These are phyloP conservation scores for Pyropia haitanensis DNA, from an alignment of 23 red algal species.

Conservation along the genomic window DNA sequence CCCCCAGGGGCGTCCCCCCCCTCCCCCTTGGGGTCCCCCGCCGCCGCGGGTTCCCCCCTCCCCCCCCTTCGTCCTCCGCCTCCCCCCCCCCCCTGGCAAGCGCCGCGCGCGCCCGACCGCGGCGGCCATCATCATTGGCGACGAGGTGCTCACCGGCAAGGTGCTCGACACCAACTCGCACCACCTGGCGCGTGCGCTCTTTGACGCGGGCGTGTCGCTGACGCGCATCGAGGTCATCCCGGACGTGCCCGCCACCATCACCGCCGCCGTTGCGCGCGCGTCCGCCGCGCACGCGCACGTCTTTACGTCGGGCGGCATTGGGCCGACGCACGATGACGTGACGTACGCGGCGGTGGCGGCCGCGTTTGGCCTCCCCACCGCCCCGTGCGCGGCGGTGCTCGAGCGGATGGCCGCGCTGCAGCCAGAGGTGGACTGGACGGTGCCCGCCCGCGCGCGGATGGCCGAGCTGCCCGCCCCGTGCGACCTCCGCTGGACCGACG, in stretches of 20 bases:
- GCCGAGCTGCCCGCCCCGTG: constrained; percentile 29
- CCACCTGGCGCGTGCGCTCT: constrained; percentile 18
- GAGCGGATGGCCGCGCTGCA: constrained; percentile 21
- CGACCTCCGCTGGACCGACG: constrained; percentile 31
- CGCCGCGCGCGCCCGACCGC: constrained; percentile 13
- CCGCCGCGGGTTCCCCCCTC: no score
- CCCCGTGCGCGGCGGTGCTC: constrained; percentile 14
- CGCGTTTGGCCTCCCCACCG: constrained; percentile 47
- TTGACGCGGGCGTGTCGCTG: constrained; percentile 28
- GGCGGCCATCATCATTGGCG: constrained; percentile 54
- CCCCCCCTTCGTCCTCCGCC: no score
- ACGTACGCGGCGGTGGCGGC: constrained; percentile 54
- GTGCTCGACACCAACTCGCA: constrained; percentile 40
- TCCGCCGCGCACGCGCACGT: constrained; percentile 32
- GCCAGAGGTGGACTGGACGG: constrained; percentile 27
- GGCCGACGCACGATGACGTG: constrained; percentile 73
- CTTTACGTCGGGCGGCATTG: constrained; percentile 73
- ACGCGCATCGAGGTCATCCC: constrained; percentile 42
- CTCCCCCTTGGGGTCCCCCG: no score
- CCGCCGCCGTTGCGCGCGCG: constrained; percentile 24
- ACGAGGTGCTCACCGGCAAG: constrained; percentile 57
- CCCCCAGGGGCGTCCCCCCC: no score
- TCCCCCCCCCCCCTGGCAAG: no score
- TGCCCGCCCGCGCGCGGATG: constrained; percentile 28
- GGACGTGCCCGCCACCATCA: constrained; percentile 40